phyloP scores from a whole-genome alignment of 352 stramenopile genomes.

The Phytophthora cryptogea region DNA sequence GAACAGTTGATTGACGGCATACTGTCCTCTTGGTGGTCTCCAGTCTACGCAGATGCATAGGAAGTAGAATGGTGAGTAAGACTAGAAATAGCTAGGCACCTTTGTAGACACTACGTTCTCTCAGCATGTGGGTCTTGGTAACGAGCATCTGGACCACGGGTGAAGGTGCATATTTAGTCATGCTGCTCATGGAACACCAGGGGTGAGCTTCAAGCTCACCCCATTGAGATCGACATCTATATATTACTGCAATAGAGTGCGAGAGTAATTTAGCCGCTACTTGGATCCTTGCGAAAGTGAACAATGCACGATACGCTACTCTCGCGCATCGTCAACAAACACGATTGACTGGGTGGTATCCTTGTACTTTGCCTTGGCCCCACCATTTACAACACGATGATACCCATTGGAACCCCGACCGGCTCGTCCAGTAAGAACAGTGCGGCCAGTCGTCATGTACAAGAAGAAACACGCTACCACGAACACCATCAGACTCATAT shows the following conservation, averaged over 20 bases:
- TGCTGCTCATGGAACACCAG: neutral
- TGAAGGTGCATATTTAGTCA: neutral
- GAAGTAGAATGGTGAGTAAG: neutral
- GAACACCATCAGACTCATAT: constrained; percentile 69
- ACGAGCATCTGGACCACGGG: too few relatives aligned
- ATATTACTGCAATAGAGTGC: constrained; percentile 26
- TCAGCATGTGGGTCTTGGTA: too few relatives aligned
- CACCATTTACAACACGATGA: constrained; percentile 38
- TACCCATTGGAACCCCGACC: constrained; percentile 35
- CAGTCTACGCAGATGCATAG: neutral
- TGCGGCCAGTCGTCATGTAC: constrained; percentile 48
- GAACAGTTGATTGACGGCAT: neutral
- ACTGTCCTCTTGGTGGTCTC: neutral
- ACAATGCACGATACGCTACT: constrained; percentile 33
- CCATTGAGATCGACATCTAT: constrained; percentile 11
- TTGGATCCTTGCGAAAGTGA: constrained; percentile 2
- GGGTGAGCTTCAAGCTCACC: neutral
- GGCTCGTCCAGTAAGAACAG: constrained; percentile 12
- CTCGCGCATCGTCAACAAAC: constrained; percentile 76
- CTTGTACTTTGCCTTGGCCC: constrained; percentile 44
- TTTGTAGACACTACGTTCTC: too few relatives aligned
- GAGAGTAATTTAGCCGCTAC: constrained; percentile 9
- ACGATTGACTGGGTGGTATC: constrained; percentile 60
- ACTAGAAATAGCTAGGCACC: neutral
- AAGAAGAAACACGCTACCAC: constrained; percentile 53